Percentiles rank a stretch among this genome's conserved stretches.
These are phyloP conservation scores for Blepharisma japonicum DNA, from an alignment of 73 alveolate genomes.

Conservation along the genomic window DNA sequence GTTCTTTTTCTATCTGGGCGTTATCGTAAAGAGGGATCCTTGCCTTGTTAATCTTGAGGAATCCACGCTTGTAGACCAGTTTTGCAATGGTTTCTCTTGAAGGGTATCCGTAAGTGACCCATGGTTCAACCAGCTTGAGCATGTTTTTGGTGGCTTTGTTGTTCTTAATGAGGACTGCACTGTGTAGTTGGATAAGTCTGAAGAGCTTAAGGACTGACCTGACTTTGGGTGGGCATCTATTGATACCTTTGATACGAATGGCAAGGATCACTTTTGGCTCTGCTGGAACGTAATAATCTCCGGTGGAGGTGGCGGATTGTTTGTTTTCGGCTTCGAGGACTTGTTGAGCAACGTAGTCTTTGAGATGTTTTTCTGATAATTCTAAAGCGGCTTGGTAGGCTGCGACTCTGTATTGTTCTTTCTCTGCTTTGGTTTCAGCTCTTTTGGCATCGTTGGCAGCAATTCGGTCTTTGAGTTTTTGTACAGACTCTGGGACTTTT, in stretches of 20 bases:
- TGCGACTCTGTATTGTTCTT: too few species aligned
- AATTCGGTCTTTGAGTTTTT: too few species aligned
- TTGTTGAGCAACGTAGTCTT: too few species aligned
- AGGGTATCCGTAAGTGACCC: conserved; percentile 90
- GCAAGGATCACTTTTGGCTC: conserved; percentile 45
- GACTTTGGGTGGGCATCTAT: conserved; percentile 80
- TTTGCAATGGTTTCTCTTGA: conserved; percentile 74
- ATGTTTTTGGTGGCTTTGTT: conserved; percentile 92
- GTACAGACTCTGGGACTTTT: too few species aligned
- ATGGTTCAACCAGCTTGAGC: conserved; percentile 85
- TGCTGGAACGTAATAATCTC: conserved; percentile 56
- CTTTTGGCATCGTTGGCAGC: too few species aligned
- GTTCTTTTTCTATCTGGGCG: conserved; percentile 77
- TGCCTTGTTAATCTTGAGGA: conserved; percentile 82
- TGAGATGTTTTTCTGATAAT: too few species aligned
- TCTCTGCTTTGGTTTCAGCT: too few species aligned
- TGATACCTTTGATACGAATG: conserved; percentile 60
- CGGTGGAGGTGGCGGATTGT: conserved; percentile 32
- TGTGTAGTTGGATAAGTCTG: conserved; percentile 89
- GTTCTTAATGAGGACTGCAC: conserved; percentile 83
- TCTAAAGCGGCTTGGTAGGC: too few species aligned
- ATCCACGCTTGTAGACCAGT: conserved; percentile 94
- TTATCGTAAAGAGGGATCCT: conserved; percentile 92
- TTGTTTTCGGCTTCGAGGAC: too few species aligned
- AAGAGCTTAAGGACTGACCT: conserved; percentile 80